Percentiles rank a stretch among this genome's conserved stretches.
These are phyloP conservation scores for Saturnispora mendoncae DNA, from an alignment of 805 yeast genomes.

Conservation along the genomic window DNA sequence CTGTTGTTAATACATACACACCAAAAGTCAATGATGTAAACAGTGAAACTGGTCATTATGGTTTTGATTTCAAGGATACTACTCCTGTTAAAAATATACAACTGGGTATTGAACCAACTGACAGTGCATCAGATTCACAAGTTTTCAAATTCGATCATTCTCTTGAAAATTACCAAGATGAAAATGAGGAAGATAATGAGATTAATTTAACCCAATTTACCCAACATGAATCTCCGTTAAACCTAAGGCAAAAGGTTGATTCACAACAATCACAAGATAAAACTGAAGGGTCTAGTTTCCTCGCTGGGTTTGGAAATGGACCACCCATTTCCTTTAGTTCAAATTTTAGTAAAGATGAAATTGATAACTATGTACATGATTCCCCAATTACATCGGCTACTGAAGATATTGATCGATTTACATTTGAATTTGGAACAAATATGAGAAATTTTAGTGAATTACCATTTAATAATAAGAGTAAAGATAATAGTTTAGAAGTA, in stretches of 20 bases:
- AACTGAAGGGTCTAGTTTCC: too few relatives aligned
- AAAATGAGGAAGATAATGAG: background rate
- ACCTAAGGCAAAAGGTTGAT: too few relatives aligned
- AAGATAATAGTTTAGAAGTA: slow-evolving; percentile 12
- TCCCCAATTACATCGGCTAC: background rate
- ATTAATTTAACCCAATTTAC: too few relatives aligned
- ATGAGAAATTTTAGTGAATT: slow-evolving; percentile 17
- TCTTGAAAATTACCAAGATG: background rate
- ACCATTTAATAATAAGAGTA: slow-evolving; percentile 19
- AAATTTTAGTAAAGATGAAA: background rate
- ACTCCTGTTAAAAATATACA: background rate
- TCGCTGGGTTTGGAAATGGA: slow-evolving; percentile 3
- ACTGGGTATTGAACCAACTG: background rate
- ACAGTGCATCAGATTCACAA: background rate
- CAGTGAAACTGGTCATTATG: background rate
- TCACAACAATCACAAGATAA: too few relatives aligned
- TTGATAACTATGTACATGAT: background rate
- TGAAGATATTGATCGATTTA: background rate
- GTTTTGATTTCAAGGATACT: background rate
- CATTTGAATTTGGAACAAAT: background rate
- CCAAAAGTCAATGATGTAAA: too few relatives aligned
- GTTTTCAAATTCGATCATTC: background rate
- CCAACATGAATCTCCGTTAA: background rate
- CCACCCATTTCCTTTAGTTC: background rate
- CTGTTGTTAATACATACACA: too few relatives aligned